These are phyloP conservation scores for Eragrostis tef DNA, from an alignment of 202 grass and related monocot genomes.

Conservation along the genomic window DNA sequence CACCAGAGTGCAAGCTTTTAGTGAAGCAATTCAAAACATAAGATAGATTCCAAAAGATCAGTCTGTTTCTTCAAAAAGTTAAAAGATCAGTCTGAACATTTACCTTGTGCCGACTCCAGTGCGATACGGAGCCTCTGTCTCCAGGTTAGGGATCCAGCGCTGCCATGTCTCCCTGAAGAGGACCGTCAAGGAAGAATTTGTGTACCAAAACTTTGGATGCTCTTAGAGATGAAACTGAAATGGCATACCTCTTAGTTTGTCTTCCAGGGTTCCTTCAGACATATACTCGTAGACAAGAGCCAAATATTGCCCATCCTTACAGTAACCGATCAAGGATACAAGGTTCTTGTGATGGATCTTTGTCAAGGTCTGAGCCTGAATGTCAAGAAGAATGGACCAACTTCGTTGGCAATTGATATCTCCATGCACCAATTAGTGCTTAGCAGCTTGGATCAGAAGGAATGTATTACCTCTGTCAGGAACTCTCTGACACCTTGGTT, in stretches of 20 bases:
- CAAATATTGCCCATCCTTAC: conserved; percentile 50
- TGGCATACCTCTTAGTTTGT: conserved; percentile 54
- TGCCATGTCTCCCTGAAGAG: too few species aligned
- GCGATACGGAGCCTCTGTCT: conserved; percentile 58
- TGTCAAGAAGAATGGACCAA: background rate
- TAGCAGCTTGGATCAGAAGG: too few species aligned
- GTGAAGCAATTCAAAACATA: background rate
- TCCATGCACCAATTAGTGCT: background rate
- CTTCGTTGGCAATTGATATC: too few species aligned
- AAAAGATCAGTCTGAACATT: too few species aligned
- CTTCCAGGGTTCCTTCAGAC: conserved; percentile 58
- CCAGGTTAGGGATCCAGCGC: conserved; percentile 47
- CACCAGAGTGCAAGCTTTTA: background rate
- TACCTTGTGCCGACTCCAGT: conserved; percentile 71
- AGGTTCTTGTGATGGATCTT: conserved; percentile 70
- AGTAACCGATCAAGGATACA: conserved; percentile 66
- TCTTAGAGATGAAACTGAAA: background rate
- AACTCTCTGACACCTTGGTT: conserved; percentile 59
- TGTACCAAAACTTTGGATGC: background rate
- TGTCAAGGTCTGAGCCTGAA: conserved; percentile 56
- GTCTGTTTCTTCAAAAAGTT: background rate
- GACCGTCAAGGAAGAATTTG: too few species aligned
- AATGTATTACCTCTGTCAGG: conserved; percentile 44
- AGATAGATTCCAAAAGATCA: too few species aligned
- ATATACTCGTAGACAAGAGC: conserved; percentile 67